Evolutionary conservation across 768 basidiomycete genomes (phyloP).

Genomic region (Lactarius trivialis): DNA sequence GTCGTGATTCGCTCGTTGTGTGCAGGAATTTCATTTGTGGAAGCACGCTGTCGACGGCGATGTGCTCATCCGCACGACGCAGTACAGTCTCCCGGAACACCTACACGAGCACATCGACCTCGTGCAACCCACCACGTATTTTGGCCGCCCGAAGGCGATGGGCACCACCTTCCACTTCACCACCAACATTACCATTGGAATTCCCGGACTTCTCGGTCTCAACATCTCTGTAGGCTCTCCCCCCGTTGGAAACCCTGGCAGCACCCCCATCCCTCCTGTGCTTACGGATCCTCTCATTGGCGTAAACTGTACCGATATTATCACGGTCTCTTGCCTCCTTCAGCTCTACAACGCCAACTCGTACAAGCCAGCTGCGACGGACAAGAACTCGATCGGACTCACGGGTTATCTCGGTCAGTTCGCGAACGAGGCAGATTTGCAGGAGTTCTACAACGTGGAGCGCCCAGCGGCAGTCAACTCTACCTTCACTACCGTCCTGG

Average conservation of each 20-base stretch:
- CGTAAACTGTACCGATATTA: conserved; percentile 30
- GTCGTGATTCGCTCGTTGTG: not conserved
- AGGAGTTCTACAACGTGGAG: conserved; percentile 18
- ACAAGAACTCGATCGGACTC: conserved; percentile 31
- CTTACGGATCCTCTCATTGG: conserved; percentile 26
- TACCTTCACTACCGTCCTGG: conserved; percentile 4
- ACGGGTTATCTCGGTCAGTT: conserved; percentile 34
- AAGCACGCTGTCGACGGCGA: conserved; percentile 48
- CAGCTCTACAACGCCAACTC: conserved; percentile 32
- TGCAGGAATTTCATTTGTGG: conserved; percentile 59
- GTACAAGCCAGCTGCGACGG: conserved; percentile 22
- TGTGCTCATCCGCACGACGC: conserved; percentile 49
- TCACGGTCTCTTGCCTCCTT: conserved; percentile 31
- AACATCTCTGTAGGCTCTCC: not conserved
- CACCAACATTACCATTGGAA: not conserved
- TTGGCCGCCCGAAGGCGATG: conserved; percentile 42
- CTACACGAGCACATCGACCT: conserved; percentile 58
- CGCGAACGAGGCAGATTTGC: conserved; percentile 26
- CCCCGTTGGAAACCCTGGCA: not conserved
- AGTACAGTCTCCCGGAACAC: conserved; percentile 56
- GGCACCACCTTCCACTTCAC: conserved; percentile 35
- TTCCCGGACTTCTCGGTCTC: not conserved
- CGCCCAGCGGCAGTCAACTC: conserved; percentile 19
- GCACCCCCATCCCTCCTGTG: not conserved
- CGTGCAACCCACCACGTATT: conserved; percentile 68